phyloP scores from a whole-genome alignment of 1,284 basidiomycete species.

The Cronartium quercuum region DNA sequence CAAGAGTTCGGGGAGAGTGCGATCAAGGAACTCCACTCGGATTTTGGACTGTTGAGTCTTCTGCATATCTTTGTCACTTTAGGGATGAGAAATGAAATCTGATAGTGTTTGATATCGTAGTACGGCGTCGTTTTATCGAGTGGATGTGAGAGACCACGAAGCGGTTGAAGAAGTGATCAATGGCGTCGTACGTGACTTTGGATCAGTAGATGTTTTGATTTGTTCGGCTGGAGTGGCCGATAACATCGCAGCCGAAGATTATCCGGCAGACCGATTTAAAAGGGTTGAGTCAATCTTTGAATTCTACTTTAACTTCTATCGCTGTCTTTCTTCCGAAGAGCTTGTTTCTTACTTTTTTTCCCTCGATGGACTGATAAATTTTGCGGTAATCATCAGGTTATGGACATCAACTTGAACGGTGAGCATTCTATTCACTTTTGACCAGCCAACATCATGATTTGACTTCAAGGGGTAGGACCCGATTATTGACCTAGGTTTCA shows the following conservation, averaged over 20 bases:
- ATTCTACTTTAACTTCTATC: no score
- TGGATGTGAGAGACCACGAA: conserved; percentile 32
- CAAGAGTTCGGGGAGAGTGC: conserved; percentile 38
- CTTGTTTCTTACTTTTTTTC: not conserved
- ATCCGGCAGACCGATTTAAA: conserved; percentile 39
- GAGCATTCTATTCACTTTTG: not conserved
- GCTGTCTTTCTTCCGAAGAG: not conserved
- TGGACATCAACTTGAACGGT: conserved; percentile 38
- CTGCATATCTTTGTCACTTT: no score
- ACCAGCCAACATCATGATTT: not conserved
- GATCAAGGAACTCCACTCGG: conserved; percentile 26
- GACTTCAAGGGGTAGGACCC: not conserved
- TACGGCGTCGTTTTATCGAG: conserved; percentile 38
- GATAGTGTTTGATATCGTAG: not conserved
- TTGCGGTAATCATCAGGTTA: not conserved
- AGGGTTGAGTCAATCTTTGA: conserved; percentile 11
- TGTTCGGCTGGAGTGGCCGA: conserved; percentile 39
- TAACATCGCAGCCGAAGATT: conserved; percentile 40
- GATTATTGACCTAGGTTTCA: not conserved
- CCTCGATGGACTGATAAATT: not conserved
- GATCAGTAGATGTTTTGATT: conserved; percentile 31
- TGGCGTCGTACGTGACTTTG: conserved; percentile 32
- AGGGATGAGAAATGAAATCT: not conserved
- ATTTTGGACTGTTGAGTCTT: conserved; percentile 10
- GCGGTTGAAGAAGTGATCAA: conserved; percentile 37